Evolutionary conservation across 768 basidiomycete species (phyloP).

Genomic region (Calocybe gangraenosa): DNA sequence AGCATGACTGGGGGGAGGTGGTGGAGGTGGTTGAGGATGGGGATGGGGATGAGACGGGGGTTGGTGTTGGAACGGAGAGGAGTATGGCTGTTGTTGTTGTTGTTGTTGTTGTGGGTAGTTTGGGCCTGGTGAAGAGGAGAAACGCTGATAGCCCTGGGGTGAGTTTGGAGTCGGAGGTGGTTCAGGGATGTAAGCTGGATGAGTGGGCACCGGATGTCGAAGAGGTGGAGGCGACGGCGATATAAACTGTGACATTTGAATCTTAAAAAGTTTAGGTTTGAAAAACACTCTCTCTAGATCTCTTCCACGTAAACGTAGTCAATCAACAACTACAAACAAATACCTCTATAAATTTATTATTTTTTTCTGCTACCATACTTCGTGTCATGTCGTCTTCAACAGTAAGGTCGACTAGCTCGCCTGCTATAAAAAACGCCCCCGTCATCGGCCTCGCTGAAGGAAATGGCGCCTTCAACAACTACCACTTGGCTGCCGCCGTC

Average conservation of each 20-base stretch:
- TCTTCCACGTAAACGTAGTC: too few species aligned
- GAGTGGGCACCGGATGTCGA: slow-evolving; percentile 85
- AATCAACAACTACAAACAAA: too few species aligned
- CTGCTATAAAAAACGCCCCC: slow-evolving; percentile 84
- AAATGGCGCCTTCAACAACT: slow-evolving; percentile 79
- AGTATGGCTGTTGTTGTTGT: slow-evolving; percentile 29
- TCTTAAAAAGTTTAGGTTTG: too few species aligned
- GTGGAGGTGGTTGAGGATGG: slow-evolving; percentile 16
- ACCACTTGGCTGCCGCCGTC: slow-evolving; percentile 72
- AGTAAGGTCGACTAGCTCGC: slow-evolving; percentile 60
- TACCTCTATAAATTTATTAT: too few species aligned
- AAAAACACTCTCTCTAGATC: too few species aligned
- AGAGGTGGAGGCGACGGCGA: slow-evolving; percentile 71
- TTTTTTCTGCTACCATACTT: background rate
- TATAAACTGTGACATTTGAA: slow-evolving; percentile 24
- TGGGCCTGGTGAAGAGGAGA: slow-evolving; percentile 55
- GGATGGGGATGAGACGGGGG: slow-evolving; percentile 17
- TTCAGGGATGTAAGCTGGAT: slow-evolving; percentile 81
- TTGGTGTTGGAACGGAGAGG: slow-evolving; percentile 45
- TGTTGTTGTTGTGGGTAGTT: slow-evolving; percentile 25
- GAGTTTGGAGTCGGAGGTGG: slow-evolving; percentile 74
- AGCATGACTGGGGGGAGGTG: slow-evolving; percentile 11
- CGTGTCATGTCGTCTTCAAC: slow-evolving; percentile 36
- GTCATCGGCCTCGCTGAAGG: slow-evolving; percentile 81
- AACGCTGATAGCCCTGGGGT: slow-evolving; percentile 73